Conservation (phyloP, 1,284 basidiomycete genomes). For the Porodaedalea pini region DNA sequence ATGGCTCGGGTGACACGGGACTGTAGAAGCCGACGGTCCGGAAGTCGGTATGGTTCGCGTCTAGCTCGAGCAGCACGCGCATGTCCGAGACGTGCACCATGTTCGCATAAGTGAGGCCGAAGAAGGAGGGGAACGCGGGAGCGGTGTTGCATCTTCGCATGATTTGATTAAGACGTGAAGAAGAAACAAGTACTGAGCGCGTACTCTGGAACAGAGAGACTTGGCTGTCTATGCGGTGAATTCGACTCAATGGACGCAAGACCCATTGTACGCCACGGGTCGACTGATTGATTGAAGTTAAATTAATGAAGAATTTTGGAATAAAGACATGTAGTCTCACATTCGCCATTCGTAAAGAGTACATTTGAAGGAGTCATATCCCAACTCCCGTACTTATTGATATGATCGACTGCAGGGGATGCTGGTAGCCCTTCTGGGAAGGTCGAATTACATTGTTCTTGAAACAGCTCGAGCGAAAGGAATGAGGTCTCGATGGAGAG, state of each 20-base stretch:
- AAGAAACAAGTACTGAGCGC: conserved; percentile 11
- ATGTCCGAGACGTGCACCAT: conserved; percentile 51
- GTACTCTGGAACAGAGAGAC: conserved; percentile 38
- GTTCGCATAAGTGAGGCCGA: conserved; percentile 42
- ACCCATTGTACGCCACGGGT: conserved; percentile 53
- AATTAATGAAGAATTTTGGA: background rate
- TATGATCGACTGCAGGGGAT: conserved; percentile 39
- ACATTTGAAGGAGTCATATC: conserved; percentile 47
- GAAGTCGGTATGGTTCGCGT: conserved; percentile 46
- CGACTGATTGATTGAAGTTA: conserved; percentile 32
- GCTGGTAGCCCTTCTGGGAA: conserved; percentile 37
- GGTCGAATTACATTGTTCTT: conserved; percentile 39
- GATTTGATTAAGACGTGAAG: background rate
- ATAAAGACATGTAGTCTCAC: conserved; percentile 28
- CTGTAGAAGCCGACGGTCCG: conserved; percentile 49
- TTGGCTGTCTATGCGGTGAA: conserved; percentile 41
- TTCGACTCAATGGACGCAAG: conserved; percentile 47
- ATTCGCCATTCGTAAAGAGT: conserved; percentile 50
- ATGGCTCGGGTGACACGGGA: conserved; percentile 42
- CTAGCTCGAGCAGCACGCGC: conserved; percentile 43
- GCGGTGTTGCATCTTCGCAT: conserved; percentile 38
- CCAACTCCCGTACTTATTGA: conserved; percentile 51
- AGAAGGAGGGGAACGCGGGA: conserved; percentile 37
- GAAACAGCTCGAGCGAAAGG: conserved; percentile 41
- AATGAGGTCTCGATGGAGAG: conserved; percentile 47